These are phyloP conservation scores for Lactarius vividus DNA, from an alignment of 768 basidiomycete species.

Conservation along the genomic window DNA sequence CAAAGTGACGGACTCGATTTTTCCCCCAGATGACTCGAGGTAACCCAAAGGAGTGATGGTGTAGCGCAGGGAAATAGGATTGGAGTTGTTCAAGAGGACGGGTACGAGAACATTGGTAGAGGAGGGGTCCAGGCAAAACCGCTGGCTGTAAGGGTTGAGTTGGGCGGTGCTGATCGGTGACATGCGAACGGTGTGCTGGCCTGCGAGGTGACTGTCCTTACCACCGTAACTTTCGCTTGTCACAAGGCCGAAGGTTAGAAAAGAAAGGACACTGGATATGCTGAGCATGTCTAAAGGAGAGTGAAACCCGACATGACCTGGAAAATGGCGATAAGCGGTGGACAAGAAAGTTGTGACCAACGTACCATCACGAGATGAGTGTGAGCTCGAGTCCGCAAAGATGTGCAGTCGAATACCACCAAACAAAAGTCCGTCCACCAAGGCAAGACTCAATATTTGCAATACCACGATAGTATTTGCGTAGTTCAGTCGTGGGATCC, in stretches of 20 bases:
- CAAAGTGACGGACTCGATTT: constrained; percentile 32
- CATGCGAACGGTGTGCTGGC: constrained; percentile 89
- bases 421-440: constrained; percentile 68
- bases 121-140: constrained; percentile 67
- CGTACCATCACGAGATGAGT: constrained; percentile 24
- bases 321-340: constrained; percentile 1
- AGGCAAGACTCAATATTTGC: constrained; percentile 58
- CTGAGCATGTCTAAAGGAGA: constrained; percentile 37
- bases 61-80: constrained; percentile 67
- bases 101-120: constrained; percentile 66
- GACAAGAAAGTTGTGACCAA: constrained; percentile 21
- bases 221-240: constrained; percentile 39
- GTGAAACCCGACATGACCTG: constrained; percentile 27
- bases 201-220: constrained; percentile 63
- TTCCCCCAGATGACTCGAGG: constrained; percentile 38
- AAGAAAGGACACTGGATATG: constrained; percentile 48
- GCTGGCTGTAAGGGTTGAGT: constrained; percentile 71
- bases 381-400: constrained; percentile 33
- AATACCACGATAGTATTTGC: constrained; percentile 58
- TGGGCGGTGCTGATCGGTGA: constrained; percentile 92
- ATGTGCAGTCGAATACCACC: constrained; percentile 64
- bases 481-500: constrained; percentile 73
- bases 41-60: constrained; percentile 65
- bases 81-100: constrained; percentile 86
- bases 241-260: constrained; percentile 52